Conservation (phyloP, 306 rosid genomes). For the Trifolium repens region DNA sequence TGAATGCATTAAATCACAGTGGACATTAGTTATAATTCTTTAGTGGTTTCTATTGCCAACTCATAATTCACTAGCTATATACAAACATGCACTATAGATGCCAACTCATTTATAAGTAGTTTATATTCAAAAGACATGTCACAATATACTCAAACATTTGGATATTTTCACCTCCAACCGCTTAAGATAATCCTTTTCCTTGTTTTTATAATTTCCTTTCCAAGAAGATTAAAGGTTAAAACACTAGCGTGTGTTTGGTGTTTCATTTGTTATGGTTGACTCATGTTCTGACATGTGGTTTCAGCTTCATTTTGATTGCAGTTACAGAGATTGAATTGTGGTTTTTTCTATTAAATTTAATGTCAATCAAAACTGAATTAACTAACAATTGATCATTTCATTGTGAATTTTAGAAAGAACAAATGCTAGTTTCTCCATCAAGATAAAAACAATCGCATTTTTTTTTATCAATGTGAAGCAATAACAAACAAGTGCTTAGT, state of each 20-base stretch:
- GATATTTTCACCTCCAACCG: constrained; percentile 22
- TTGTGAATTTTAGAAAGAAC: too few relatives aligned
- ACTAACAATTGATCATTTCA: too few relatives aligned
- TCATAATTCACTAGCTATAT: neutral
- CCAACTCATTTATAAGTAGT: constrained; percentile 24
- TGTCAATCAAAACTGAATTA: too few relatives aligned
- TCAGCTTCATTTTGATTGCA: too few relatives aligned
- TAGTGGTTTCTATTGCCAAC: constrained; percentile 1
- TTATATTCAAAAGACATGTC: constrained; percentile 8
- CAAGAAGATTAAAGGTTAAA: neutral
- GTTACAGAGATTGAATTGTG: too few relatives aligned
- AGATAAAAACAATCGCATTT: too few relatives aligned
- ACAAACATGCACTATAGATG: neutral
- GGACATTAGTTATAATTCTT: neutral
- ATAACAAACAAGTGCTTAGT: too few relatives aligned
- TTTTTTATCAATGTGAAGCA: too few relatives aligned
- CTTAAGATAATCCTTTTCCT: neutral
- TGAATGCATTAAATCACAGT: neutral
- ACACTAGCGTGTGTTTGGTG: neutral
- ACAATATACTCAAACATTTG: constrained; percentile 8
- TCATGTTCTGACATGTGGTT: too few relatives aligned
- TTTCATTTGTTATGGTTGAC: too few relatives aligned
- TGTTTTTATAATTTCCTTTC: neutral
- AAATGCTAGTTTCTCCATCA: too few relatives aligned
- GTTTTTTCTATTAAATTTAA: too few relatives aligned